Evolutionary conservation across 129 eudicot genomes (phyloP), one percentile per base, ranked within the genome.

Genomic region (Calendula officinalis): DNA sequence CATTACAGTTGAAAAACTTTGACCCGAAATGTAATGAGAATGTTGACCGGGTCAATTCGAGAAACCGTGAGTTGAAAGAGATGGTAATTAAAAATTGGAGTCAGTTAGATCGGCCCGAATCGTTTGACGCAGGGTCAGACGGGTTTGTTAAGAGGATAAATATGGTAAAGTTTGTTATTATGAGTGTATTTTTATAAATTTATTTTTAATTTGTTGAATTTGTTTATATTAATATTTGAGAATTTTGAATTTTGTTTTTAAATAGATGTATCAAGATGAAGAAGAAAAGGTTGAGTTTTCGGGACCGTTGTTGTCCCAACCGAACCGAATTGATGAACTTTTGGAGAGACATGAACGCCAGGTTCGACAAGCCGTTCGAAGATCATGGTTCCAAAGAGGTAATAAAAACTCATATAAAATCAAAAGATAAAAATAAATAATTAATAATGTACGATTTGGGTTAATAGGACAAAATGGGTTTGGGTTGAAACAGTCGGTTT

Each of bases 371-470:
- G 98, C 95, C 30, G 91, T 83, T 72, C 86, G 98, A 61, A 81
- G 95, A 72, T 82, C 98, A 55, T 91, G 98, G 98, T 91, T 91
- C 71, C 98, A 86, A 69, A 76, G 86, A 87, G 98, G 98, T 88
- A 74, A 36, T 48, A 5, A 40, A 9, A 43, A 35, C 68, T 3
- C 49, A 50, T 47, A 36, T 0, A 22, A 22, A 22, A 22, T 22
- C 2, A 22, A 22, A 22, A 22, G 1, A 22, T 0, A 22, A 22
- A 22, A 22, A 22, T 22, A 22, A 22, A 22, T 22, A 22, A 22
- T 0, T 2, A 22, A 22, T 0, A 22, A 22, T 0, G 30, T 1
- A 22, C 30, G 30, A 22, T 22, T 22, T 22, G 30, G 30, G 30
- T 22, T 22, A 22, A 22, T 22, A 2, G 30, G 30, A 22, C 30